Base-by-base conservation (phyloP, 2,329 filamentous ascomycete species). In the Cladosporium sp. region DNA sequence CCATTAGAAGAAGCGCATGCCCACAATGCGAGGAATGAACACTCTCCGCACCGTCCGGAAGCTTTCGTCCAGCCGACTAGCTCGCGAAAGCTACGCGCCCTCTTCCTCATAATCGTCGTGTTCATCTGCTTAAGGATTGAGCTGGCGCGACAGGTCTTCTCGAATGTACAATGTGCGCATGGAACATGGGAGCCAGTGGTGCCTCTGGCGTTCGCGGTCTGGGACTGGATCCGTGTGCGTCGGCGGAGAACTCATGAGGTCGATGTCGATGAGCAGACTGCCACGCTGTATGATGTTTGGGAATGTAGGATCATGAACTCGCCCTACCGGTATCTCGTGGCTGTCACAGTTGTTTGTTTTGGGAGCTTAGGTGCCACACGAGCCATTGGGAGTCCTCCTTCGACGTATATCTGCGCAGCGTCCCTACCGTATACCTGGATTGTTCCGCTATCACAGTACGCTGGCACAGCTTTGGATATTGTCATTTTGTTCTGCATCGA, bases 341-440 rank as follows among this genome's bases (percentile, higher is more conserved):
- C 71, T 0, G 64, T 71, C 1, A 52, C 62, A 4, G 52, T 73
- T 7, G 54, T 76, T 4, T 62, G 66, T 25, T 38, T 69, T 7
- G 69, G 71, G 7, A 69, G 70, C 5, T 59, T 70, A 35, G 48
- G 71, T 27, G 63, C 66, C 5, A 57, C 67, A 12, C 61, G 62
- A 1, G 62, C 72, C 13, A 60, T 66, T 7, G 53, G 59, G 33
- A 67, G 64, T 38, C 69, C 65, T 13, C 57, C 62, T 35, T 76
- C 74, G 13, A 76, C 74, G 3, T 75, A 74, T 51, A 75, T 79
- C 18, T 79, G 77, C 56, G 69, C 75, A 2, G 60, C 69, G 9
- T 58, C 64, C 1, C 64, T 68, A 25, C 55, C 62, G 15, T 63
- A 69, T 32, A 58, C 60, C 25, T 55, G 60, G 43, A 57, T 60